phyloP scores from a whole-genome alignment of 1,284 basidiomycete genomes.

The Pterulicium gracile region DNA sequence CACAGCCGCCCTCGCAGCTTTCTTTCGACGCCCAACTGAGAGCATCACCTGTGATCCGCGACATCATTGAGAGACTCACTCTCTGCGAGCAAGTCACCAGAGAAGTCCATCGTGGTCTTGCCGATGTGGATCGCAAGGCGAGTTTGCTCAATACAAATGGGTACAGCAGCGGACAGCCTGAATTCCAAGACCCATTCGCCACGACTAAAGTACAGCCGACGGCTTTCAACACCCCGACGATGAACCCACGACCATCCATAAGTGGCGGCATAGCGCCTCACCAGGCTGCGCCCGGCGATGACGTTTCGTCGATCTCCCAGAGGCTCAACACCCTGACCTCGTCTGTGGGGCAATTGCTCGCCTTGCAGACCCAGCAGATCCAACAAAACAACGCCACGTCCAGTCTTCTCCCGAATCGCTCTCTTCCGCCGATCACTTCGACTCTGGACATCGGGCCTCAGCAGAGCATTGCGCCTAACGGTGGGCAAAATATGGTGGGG shows the following conservation, averaged over 20 bases:
- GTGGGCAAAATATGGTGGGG: conserved; percentile 32
- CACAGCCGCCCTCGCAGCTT: background rate
- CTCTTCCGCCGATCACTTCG: conserved; percentile 32
- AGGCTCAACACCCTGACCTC: conserved; percentile 74
- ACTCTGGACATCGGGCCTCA: conserved; percentile 40
- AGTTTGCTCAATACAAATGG: conserved; percentile 36
- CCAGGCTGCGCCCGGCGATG: conserved; percentile 52
- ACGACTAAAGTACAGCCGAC: conserved; percentile 11
- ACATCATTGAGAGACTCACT: conserved; percentile 64
- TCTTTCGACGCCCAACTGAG: conserved; percentile 65
- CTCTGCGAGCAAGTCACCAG: conserved; percentile 61
- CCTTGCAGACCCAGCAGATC: conserved; percentile 58
- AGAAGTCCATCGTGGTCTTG: conserved; percentile 66
- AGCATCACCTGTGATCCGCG: conserved; percentile 62
- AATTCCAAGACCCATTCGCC: conserved; percentile 74
- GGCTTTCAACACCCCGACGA: conserved; percentile 20
- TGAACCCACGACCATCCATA: conserved; percentile 48
- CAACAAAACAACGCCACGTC: conserved; percentile 17
- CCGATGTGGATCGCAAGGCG: conserved; percentile 68
- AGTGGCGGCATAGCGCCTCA: conserved; percentile 52
- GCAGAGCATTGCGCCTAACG: conserved; percentile 31
- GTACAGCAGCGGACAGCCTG: conserved; percentile 35
- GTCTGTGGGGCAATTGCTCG: conserved; percentile 78
- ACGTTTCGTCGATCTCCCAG: conserved; percentile 69
- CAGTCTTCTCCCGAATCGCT: conserved; percentile 23